Conservation (phyloP, 2,329 filamentous ascomycete genomes). For the Aspergillus nomiae region DNA sequence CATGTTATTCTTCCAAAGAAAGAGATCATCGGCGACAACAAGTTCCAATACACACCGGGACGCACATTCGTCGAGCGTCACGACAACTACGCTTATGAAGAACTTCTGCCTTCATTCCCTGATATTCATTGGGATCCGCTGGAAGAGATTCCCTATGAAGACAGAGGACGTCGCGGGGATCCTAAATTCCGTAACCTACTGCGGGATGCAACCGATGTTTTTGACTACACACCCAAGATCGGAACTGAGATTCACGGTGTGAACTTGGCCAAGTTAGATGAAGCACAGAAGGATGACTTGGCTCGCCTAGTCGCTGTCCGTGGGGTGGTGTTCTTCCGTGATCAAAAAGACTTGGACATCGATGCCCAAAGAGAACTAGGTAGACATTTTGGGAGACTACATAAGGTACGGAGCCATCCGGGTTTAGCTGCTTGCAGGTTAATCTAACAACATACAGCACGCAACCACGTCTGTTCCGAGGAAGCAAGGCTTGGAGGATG, state of each 20-base stretch:
- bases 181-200: constrained; percentile 57
- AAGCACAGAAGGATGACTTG: constrained; percentile 57
- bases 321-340: constrained; percentile 61
- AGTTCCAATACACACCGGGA: constrained; percentile 52
- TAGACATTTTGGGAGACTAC: constrained; percentile 55
- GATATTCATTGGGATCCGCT: constrained; percentile 55
- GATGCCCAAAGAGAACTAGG: constrained; percentile 57
- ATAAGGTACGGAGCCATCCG: constrained; percentile 39
- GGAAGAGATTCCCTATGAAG: constrained; percentile 51
- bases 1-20: constrained; percentile 24
- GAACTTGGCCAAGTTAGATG: constrained; percentile 52
- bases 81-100: constrained; percentile 54
- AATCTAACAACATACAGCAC: constrained; percentile 37
- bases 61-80: constrained; percentile 48
- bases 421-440: neutral
- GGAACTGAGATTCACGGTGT: constrained; percentile 57
- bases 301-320: constrained; percentile 56
- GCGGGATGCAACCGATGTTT: constrained; percentile 54
- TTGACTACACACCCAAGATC: constrained; percentile 60
- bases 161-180: constrained; percentile 58
- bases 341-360: constrained; percentile 57
- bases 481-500: constrained; percentile 55
- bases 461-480: constrained; percentile 56
- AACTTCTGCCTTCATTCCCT: constrained; percentile 56
- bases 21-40: constrained; percentile 24